Evolutionary conservation across 768 basidiomycete genomes (phyloP).

Genomic region (Trametes gibbosa): DNA sequence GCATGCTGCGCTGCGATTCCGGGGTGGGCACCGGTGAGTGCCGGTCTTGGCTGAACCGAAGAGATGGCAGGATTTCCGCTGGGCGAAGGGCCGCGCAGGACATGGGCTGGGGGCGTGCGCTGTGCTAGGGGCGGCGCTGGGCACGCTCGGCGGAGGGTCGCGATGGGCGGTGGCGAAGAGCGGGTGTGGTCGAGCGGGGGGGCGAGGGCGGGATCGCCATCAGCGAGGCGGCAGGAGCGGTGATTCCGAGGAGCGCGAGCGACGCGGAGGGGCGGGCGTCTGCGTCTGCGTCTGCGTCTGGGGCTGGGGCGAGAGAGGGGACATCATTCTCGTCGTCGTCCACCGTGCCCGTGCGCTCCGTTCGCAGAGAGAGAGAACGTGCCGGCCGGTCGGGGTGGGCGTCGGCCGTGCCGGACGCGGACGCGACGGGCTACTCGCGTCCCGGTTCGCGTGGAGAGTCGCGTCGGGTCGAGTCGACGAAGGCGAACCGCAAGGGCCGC

Average conservation of each 20-base stretch:
- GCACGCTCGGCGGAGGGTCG: background rate
- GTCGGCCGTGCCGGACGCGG: no score
- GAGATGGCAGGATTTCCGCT: conserved; percentile 1
- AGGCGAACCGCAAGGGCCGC: background rate
- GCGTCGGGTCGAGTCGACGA: conserved; percentile 5
- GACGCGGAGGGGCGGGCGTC: conserved; percentile 3
- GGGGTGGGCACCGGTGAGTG: background rate
- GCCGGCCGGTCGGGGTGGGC: no score
- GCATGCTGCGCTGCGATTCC: background rate
- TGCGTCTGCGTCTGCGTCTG: conserved; percentile 3
- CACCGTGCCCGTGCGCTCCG: conserved; percentile 18
- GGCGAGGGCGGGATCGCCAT: conserved; percentile 17
- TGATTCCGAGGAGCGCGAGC: conserved; percentile 14
- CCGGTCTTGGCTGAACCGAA: conserved; percentile 11
- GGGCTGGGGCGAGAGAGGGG: background rate
- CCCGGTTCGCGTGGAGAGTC: conserved; percentile 10
- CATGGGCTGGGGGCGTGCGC: no score
- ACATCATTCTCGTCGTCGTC: no score
- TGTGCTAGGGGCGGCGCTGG: background rate
- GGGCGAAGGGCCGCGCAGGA: no score
- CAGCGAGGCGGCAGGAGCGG: conserved; percentile 2
- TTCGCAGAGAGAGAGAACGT: no score
- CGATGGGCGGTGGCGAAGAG: background rate
- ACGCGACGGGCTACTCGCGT: conserved; percentile 9
- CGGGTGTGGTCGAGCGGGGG: background rate